Percentiles rank a stretch among this genome's conserved stretches.
phyloP scores from a whole-genome alignment of 2,329 filamentous ascomycete genomes.

The Fusarium fracticaudum region DNA sequence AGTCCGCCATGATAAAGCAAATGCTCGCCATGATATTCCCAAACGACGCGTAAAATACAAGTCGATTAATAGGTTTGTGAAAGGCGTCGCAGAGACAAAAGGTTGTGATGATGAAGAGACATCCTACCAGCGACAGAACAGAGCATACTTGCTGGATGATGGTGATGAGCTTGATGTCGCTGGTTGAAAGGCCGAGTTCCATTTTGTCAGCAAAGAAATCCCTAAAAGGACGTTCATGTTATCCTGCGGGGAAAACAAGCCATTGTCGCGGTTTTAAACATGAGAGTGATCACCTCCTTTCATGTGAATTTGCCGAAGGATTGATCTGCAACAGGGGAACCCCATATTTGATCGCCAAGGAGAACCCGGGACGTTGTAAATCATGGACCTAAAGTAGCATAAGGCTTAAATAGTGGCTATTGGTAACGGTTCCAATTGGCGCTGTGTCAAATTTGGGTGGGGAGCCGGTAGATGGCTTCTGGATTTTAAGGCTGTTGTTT shows the following conservation, averaged over 20 bases:
- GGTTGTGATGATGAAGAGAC: not conserved
- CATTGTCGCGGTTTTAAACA: not conserved
- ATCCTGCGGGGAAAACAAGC: accelerated
- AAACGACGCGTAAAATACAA: conserved; percentile 2
- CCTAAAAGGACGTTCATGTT: not conserved
- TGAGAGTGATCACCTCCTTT: not conserved
- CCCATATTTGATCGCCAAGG: not conserved
- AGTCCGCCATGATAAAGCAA: conserved; percentile 12
- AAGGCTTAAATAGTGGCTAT: not conserved
- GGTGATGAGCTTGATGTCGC: conserved; percentile 1
- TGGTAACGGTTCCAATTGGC: not conserved
- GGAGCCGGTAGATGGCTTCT: not conserved
- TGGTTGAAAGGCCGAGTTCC: not conserved
- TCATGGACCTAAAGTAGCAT: not conserved
- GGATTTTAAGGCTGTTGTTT: not conserved
- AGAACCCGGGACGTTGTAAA: not conserved
- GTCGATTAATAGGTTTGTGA: not conserved
- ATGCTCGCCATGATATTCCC: conserved; percentile 10
- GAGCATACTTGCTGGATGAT: conserved; percentile 15
- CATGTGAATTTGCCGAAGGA: not conserved
- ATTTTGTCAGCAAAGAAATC: not conserved
- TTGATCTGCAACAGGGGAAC: not conserved
- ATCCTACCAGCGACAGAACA: not conserved
- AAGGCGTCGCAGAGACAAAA: conserved; percentile 5
- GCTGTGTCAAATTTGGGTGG: too few relatives aligned